Percentiles rank a stretch among this genome's conserved stretches.
Conservation (phyloP, 192 early-diverging fungal genomes). For the Powellomyces hirtus region DNA sequence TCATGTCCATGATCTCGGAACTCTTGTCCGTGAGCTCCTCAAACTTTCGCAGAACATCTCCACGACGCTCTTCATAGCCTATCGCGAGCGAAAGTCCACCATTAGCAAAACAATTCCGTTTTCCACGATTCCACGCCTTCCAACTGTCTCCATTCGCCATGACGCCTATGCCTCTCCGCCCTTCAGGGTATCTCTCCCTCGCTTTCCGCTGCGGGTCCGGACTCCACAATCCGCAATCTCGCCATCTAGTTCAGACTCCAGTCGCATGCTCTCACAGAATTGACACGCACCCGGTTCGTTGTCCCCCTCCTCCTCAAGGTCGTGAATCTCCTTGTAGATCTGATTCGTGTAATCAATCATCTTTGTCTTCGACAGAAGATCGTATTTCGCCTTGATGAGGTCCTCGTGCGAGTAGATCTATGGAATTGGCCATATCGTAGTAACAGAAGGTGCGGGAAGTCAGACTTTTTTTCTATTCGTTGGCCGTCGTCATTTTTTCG, state of each 20-base stretch:
- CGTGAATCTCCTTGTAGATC: slow-evolving; percentile 79
- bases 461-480: too few species aligned
- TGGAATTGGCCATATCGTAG: too few species aligned
- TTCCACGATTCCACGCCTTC: neutral
- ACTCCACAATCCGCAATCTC: too few species aligned
- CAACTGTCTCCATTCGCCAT: neutral
- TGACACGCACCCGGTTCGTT: slow-evolving; percentile 65
- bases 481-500: too few species aligned
- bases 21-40: slow-evolving; percentile 73
- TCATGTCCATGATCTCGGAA: slow-evolving; percentile 80
- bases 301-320: slow-evolving; percentile 48
- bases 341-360: slow-evolving; percentile 93
- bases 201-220: too few species aligned
- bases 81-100: neutral
- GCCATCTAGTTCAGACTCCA: too few species aligned
- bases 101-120: too few species aligned
- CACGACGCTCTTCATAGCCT: slow-evolving; percentile 71
- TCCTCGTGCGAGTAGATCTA: slow-evolving; percentile 77
- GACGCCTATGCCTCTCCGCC: too few species aligned
- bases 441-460: too few species aligned
- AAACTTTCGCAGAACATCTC: slow-evolving; percentile 71
- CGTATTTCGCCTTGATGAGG: slow-evolving; percentile 83
- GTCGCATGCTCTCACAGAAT: neutral
- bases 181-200: too few species aligned
- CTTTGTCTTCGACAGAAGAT: slow-evolving; percentile 82